phyloP scores from a whole-genome alignment of 148 eudicot species.

The Gaultheria prostrata region DNA sequence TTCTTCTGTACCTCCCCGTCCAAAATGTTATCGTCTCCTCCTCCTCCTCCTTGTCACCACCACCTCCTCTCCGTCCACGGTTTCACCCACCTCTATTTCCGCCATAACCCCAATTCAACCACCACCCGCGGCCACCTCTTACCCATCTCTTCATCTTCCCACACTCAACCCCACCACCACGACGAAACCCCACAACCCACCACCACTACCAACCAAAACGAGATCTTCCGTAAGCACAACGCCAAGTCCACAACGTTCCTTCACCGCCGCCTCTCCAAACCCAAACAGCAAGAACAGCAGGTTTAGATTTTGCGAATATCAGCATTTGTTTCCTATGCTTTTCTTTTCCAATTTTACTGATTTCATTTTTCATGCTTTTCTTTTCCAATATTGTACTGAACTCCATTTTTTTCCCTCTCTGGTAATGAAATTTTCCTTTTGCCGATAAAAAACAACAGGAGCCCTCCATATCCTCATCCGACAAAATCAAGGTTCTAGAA shows the following conservation, averaged over 20 bases:
- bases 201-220: slow-evolving; percentile 15
- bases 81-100: slow-evolving; percentile 20
- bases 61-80: slow-evolving; percentile 22
- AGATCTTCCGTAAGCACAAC: slow-evolving; percentile 60
- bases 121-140: slow-evolving; percentile 21
- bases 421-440: not conserved
- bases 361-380: not conserved
- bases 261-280: slow-evolving; percentile 32
- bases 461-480: slow-evolving; percentile 27
- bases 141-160: slow-evolving; percentile 15
- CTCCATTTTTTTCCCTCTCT: not conserved
- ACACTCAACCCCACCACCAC: slow-evolving; percentile 17
- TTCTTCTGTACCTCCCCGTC: not conserved
- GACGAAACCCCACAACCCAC: slow-evolving; percentile 24
- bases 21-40: slow-evolving; percentile 27
- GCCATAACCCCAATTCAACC: slow-evolving; percentile 19
- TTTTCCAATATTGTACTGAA: not conserved
- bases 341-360: not conserved
- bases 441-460: not conserved
- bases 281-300: not conserved
- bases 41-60: slow-evolving; percentile 25
- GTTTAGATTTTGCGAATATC: not conserved
- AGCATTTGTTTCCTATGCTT: not conserved
- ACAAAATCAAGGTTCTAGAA: slow-evolving; percentile 48
- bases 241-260: slow-evolving; percentile 54